Conservation (phyloP, 176 grass and related monocot species). For the Juncus effusus region DNA sequence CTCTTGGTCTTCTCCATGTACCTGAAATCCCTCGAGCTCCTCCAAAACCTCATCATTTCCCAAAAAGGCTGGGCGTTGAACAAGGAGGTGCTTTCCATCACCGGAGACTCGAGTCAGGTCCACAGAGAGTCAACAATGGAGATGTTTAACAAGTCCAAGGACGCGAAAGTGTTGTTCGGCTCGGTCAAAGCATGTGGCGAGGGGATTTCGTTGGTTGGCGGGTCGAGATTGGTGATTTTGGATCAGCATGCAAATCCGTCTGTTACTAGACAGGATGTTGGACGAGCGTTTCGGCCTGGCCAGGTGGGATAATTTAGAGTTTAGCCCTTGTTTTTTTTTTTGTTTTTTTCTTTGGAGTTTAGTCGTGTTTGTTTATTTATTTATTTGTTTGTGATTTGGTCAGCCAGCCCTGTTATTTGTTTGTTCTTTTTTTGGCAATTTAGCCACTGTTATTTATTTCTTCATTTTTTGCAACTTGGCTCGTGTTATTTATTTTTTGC, state of each 20-base stretch:
- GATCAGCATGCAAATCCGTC: slow-evolving; percentile 84
- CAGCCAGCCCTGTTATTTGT: background rate
- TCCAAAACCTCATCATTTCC: slow-evolving; percentile 50
- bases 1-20: slow-evolving; percentile 76
- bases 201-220: slow-evolving; percentile 73
- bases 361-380: background rate
- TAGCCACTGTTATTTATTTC: background rate
- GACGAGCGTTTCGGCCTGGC: slow-evolving; percentile 65
- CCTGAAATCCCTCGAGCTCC: slow-evolving; percentile 47
- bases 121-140: slow-evolving; percentile 51
- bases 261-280: slow-evolving; percentile 67
- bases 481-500: too few relatives aligned
- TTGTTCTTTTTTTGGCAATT: background rate
- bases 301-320: slow-evolving; percentile 27
- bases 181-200: slow-evolving; percentile 85
- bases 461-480: background rate
- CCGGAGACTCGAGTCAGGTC: slow-evolving; percentile 37
- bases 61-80: slow-evolving; percentile 56
- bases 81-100: slow-evolving; percentile 47
- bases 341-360: slow-evolving; percentile 8
- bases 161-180: slow-evolving; percentile 75
- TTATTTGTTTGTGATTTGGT: background rate
- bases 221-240: slow-evolving; percentile 65
- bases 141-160: slow-evolving; percentile 57
- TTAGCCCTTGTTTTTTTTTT: slow-evolving; percentile 13